Conservation (phyloP, 2,329 filamentous ascomycete genomes). For the Sphaerulina musiva region DNA sequence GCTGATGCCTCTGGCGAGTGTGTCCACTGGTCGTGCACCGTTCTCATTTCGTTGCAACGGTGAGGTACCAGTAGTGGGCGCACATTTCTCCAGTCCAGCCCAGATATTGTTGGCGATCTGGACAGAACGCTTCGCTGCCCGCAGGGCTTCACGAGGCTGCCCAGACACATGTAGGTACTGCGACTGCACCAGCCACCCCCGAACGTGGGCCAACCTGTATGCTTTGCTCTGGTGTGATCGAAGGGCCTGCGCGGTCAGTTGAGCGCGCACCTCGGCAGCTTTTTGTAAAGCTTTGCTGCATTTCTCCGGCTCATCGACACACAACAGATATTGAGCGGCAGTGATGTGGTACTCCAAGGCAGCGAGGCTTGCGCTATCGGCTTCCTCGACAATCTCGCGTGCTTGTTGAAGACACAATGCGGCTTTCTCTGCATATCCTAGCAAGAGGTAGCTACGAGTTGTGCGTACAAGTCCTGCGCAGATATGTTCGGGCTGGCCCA, state of each 20-base stretch:
- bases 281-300: slow-evolving; percentile 17
- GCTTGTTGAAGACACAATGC: slow-evolving; percentile 53
- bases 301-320: slow-evolving; percentile 20
- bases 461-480: slow-evolving; percentile 33
- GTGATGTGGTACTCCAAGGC: slow-evolving; percentile 37
- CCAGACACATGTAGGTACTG: slow-evolving; percentile 18
- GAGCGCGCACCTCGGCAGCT: slow-evolving; percentile 15
- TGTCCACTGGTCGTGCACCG: slow-evolving; percentile 8
- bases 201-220: slow-evolving; percentile 24
- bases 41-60: slow-evolving; percentile 13
- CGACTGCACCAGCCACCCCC: slow-evolving; percentile 29
- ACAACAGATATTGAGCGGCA: slow-evolving; percentile 21
- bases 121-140: slow-evolving; percentile 26
- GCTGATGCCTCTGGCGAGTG: slow-evolving; percentile 27
- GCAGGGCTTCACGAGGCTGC: slow-evolving; percentile 20
- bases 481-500: slow-evolving; percentile 12
- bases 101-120: slow-evolving; percentile 28
- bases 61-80: neutral
- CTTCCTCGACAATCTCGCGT: slow-evolving; percentile 43
- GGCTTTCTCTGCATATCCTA: slow-evolving; percentile 57
- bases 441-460: slow-evolving; percentile 50
- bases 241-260: slow-evolving; percentile 16
- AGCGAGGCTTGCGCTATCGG: slow-evolving; percentile 40
- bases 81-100: slow-evolving; percentile 21
- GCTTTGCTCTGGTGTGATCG: slow-evolving; percentile 18